Percentiles rank a stretch among this genome's conserved stretches.
phyloP scores from a whole-genome alignment of 345 rosid genomes.

The Adansonia digitata region DNA sequence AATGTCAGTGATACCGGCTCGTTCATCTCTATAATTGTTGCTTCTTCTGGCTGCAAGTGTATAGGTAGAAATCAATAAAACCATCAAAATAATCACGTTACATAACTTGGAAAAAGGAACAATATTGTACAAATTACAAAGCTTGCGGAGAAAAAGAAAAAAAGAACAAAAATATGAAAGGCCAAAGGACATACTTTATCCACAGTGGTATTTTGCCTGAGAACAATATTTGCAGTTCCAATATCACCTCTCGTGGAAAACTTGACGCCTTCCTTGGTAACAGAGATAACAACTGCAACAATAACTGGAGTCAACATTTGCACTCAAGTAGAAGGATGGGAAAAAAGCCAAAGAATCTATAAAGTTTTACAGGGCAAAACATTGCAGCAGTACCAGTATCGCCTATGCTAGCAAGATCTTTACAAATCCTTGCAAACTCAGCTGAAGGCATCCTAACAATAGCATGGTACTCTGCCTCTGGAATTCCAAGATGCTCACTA shows the following conservation, averaged over 20 bases:
- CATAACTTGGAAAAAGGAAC: too few species aligned
- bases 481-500: constrained; percentile 97
- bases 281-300: constrained; percentile 79
- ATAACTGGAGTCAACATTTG: not conserved
- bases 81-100: too few species aligned
- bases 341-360: not conserved
- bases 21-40: constrained; percentile 79
- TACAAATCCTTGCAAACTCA: constrained; percentile 88
- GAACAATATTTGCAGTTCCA: constrained; percentile 90
- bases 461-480: constrained; percentile 95
- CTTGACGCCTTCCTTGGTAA: constrained; percentile 96
- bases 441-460: constrained; percentile 93
- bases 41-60: constrained; percentile 84
- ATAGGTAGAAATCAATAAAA: constrained; percentile 4
- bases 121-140: not conserved
- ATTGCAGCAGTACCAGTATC: constrained; percentile 62
- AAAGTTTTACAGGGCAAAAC: not conserved
- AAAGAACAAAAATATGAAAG: not conserved
- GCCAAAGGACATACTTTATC: constrained; percentile 53
- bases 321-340: not conserved
- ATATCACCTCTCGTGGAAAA: constrained; percentile 96
- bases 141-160: not conserved
- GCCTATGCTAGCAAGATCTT: constrained; percentile 85
- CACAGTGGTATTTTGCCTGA: constrained; percentile 87
- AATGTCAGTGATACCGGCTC: constrained; percentile 93